A percentile compares a stretch with the other conserved stretches of the same genome.
phyloP scores from a whole-genome alignment of 768 basidiomycete genomes.

The Phanerochaete sordida region DNA sequence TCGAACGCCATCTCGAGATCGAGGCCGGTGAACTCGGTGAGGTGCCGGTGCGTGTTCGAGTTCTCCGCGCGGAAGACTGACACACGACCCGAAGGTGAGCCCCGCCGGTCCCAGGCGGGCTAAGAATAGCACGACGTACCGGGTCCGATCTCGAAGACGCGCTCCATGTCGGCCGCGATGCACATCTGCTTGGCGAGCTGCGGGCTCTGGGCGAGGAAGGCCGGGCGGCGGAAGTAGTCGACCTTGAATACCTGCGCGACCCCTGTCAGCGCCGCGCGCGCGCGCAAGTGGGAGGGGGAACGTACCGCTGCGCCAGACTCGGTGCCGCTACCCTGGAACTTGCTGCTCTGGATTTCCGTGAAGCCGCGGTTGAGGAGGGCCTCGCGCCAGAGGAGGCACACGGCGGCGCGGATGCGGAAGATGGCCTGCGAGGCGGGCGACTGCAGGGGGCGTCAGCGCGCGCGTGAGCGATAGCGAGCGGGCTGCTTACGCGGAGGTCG shows the following conservation, averaged over 20 bases:
- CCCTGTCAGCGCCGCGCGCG: not conserved
- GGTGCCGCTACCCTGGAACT: conserved; percentile 93
- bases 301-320: conserved; percentile 80
- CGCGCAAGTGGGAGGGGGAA: not conserved
- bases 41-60: conserved; percentile 94
- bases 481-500: conserved; percentile 76
- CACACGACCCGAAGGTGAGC: too few species aligned
- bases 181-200: conserved; percentile 99
- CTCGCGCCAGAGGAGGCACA: conserved; percentile 84
- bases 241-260: conserved; percentile 81
- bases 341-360: conserved; percentile 93
- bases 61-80: conserved; percentile 94
- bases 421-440: conserved; percentile 90
- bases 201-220: conserved; percentile 94
- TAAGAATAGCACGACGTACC: conserved; percentile 2
- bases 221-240: conserved; percentile 92
- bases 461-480: not conserved
- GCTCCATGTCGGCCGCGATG: conserved; percentile 96
- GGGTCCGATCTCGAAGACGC: conserved; percentile 94
- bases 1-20: conserved; percentile 99
- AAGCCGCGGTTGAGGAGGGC: conserved; percentile 73
- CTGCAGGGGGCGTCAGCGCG: not conserved
- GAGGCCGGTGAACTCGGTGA: conserved; percentile 97
- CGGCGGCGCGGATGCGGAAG: conserved; percentile 84
- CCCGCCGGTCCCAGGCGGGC: not conserved